phyloP scores from a whole-genome alignment of 257 asterid species.

The Coffea canephora region DNA sequence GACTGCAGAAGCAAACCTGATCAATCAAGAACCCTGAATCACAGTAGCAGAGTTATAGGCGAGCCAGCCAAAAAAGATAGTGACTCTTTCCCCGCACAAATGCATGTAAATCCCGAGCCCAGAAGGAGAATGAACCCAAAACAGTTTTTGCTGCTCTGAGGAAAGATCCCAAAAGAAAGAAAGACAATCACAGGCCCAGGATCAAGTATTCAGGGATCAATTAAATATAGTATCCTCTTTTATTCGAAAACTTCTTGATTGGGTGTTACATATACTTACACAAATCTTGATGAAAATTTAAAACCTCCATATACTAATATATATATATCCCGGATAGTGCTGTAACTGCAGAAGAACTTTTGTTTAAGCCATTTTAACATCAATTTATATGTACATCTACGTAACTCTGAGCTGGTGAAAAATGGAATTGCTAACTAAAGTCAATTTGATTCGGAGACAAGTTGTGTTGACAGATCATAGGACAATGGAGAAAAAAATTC shows the following conservation, averaged over 20 bases:
- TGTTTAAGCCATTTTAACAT: no score
- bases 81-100: background rate
- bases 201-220: background rate
- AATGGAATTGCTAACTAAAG: background rate
- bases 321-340: no score
- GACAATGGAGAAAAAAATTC: background rate
- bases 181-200: background rate
- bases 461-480: background rate
- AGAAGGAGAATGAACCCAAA: background rate
- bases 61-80: background rate
- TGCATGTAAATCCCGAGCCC: background rate
- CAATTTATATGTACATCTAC: no score
- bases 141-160: background rate
- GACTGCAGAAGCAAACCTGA: conserved; percentile 12
- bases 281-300: no score
- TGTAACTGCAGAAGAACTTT: no score
- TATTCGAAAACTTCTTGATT: no score
- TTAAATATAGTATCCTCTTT: no score
- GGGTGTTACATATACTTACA: no score
- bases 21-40: conserved; percentile 4
- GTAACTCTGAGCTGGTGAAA: no score
- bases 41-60: background rate
- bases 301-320: no score
- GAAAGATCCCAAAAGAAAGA: background rate
- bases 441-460: background rate